phyloP scores from a whole-genome alignment of 495 filamentous ascomycete genomes.

The Tuber brumale region DNA sequence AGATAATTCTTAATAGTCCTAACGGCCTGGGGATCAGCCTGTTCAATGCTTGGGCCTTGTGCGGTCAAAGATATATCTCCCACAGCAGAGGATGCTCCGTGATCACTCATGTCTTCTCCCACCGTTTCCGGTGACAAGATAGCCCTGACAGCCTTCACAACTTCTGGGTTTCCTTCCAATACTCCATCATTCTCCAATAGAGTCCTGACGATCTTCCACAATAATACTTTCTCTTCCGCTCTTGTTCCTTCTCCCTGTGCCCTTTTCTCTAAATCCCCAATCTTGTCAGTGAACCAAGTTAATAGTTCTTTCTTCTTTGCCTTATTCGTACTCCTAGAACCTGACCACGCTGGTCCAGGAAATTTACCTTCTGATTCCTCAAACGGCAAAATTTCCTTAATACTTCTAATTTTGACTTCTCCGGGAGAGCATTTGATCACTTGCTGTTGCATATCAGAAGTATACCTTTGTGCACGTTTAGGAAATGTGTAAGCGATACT shows the following conservation, averaged over 20 bases:
- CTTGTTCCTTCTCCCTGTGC: constrained; percentile 57
- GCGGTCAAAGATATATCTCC: constrained; percentile 32
- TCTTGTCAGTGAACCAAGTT: constrained; percentile 70
- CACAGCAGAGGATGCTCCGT: constrained; percentile 32
- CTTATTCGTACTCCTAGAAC: constrained; percentile 55
- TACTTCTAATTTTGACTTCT: constrained; percentile 65
- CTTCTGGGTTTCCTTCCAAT: constrained; percentile 64
- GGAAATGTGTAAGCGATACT: constrained; percentile 78
- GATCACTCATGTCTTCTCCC: constrained; percentile 1
- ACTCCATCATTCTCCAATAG: constrained; percentile 81
- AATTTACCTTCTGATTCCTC: constrained; percentile 68
- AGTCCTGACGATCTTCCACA: constrained; percentile 79
- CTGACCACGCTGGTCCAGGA: constrained; percentile 65
- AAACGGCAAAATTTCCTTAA: constrained; percentile 63
- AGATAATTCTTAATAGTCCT: constrained; percentile 65
- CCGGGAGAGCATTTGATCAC: constrained; percentile 79
- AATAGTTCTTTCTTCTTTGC: constrained; percentile 90
- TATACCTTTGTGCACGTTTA: constrained; percentile 78
- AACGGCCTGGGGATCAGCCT: constrained; percentile 59
- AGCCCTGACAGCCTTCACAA: constrained; percentile 65
- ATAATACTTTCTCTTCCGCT: constrained; percentile 69
- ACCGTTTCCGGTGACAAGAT: constrained; percentile 58
- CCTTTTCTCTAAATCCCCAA: constrained; percentile 57
- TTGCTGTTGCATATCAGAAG: constrained; percentile 60
- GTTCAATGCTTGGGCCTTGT: constrained; percentile 49